Evolutionary conservation across 352 stramenopile species (phyloP), one percentile per base, ranked within the genome.

Genomic region (Pythium folliculosum): DNA sequence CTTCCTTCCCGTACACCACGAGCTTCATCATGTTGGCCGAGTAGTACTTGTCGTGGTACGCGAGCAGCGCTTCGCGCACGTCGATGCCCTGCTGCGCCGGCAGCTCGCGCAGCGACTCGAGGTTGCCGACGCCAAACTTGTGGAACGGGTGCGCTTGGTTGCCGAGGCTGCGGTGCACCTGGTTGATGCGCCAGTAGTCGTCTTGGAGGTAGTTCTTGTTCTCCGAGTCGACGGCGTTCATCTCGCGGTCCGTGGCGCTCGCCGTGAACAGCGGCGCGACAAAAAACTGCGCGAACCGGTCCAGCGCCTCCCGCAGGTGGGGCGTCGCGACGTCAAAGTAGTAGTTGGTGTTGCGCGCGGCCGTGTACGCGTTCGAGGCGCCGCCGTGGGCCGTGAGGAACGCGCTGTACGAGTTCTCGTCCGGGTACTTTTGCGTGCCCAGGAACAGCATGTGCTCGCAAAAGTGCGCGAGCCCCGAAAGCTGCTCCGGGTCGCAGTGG

Each of bases 251-350:
- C 0, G 95, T 97, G 3, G 91, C 89, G 25, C 73, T 86, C 59
- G 91, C 60, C 22, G 89, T 96, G 71, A 99, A 99, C 1, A 97
- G 71, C 27, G 97, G 97, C n/a, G 90, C 72, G 35, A 98, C 94
- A 77, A 99, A 99, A 69, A 99, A 99, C 83, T 99, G 94, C 37
- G 96, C 82, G 62, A 99, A 98, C 22, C 96, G 88, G 76, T 99
- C 96, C n/a, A 99, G 71, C 25, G 89, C 93, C 27, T 91, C 93
- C 47, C 81, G 62, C 25, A 94, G 71, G 23, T 91, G 80, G 3
- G 27, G 27, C 27, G 7, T 86, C 79, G 32, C 82, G 52, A 99
- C 87, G 66, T 98, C 92, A 76, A 99, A 99, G 81, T 98, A 98
- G 75, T 98, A 99, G 62, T 98, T 97, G 14, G 97, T 99, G 76